Conservation (phyloP, 306 rosid genomes). For the Pyrus bretschneideri region DNA sequence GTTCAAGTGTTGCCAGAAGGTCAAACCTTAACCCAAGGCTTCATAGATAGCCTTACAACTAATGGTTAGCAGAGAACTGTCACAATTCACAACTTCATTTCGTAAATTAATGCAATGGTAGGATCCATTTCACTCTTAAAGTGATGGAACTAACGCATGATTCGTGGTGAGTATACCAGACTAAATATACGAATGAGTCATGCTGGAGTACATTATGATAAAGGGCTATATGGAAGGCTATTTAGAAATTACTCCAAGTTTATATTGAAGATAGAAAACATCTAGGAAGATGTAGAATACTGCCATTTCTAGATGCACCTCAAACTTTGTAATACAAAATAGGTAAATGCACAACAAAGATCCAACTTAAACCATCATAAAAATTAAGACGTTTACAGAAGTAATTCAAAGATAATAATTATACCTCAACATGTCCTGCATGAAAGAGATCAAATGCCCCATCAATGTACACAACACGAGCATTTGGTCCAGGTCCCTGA, state of each 20-base stretch:
- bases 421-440: constrained; percentile 97
- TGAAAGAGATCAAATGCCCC: constrained; percentile 99
- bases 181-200: neutral
- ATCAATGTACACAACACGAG: constrained; percentile 87
- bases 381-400: neutral
- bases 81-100: neutral
- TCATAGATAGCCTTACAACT: neutral
- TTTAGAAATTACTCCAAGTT: neutral
- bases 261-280: neutral
- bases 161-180: neutral
- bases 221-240: neutral
- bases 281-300: neutral
- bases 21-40: neutral
- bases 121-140: neutral
- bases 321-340: neutral
- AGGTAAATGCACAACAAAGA: neutral
- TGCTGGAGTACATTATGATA: neutral
- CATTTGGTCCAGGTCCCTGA: constrained; percentile 95
- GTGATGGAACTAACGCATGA: neutral
- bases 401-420: neutral
- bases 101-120: neutral
- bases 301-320: neutral
- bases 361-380: neutral
- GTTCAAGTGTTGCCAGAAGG: neutral
- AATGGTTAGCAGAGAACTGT: neutral